phyloP scores from a whole-genome alignment of 768 basidiomycete genomes.

The Boletus reticuloceps region DNA sequence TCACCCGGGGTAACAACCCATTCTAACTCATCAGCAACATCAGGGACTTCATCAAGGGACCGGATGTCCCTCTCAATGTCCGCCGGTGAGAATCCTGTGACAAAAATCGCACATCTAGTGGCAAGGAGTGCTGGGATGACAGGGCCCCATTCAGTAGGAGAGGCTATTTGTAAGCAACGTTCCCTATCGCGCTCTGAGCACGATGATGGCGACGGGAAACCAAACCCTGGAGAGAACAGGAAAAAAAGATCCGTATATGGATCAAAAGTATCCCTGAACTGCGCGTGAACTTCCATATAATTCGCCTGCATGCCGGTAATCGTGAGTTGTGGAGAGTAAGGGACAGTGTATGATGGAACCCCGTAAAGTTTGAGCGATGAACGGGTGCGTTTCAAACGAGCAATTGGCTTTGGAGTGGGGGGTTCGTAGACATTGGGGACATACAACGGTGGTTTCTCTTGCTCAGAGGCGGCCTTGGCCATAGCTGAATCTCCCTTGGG shows the following conservation, averaged over 20 bases:
- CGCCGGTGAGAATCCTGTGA: slow-evolving; percentile 94
- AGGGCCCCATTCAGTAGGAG: slow-evolving; percentile 87
- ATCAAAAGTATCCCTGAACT: slow-evolving; percentile 88
- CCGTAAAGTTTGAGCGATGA: slow-evolving; percentile 76
- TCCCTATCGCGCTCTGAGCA: slow-evolving; percentile 55
- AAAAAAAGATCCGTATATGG: slow-evolving; percentile 98
- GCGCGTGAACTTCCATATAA: slow-evolving; percentile 82
- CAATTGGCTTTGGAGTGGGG: slow-evolving; percentile 72
- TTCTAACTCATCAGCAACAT: slow-evolving; percentile 92
- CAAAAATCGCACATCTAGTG: slow-evolving; percentile 91
- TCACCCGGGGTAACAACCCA: slow-evolving; percentile 94
- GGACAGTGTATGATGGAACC: slow-evolving; percentile 87
- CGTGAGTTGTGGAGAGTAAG: slow-evolving; percentile 80
- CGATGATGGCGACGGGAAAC: slow-evolving; percentile 86
- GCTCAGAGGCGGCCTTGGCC: slow-evolving; percentile 5
- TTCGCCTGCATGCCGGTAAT: slow-evolving; percentile 86
- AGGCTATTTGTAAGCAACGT: slow-evolving; percentile 79
- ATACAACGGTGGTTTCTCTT: slow-evolving; percentile 50
- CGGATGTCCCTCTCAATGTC: slow-evolving; percentile 94
- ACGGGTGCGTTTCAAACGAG: slow-evolving; percentile 64
- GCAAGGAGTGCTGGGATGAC: slow-evolving; percentile 82
- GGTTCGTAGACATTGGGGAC: slow-evolving; percentile 78
- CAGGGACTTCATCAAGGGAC: slow-evolving; percentile 74
- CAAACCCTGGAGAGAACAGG: slow-evolving; percentile 94
- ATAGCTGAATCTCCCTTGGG: neutral